A percentile compares a stretch with the other conserved stretches of the same genome.
Evolutionary conservation across 2,329 filamentous ascomycete species (phyloP).

Genomic region (Endothia cerciana): DNA sequence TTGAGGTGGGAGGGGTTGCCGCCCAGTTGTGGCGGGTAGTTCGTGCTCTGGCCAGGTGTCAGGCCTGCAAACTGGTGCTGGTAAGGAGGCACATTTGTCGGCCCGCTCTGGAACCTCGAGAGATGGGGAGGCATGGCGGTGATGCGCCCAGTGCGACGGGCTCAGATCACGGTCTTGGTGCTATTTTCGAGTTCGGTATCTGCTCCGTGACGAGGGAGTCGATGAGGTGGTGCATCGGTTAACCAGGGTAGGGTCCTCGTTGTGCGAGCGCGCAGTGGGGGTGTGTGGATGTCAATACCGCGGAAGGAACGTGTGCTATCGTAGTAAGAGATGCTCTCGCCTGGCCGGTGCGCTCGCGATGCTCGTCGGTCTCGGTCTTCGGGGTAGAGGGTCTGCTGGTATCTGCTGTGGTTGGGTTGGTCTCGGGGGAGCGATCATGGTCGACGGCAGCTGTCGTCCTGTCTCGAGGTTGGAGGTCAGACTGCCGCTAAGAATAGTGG

Average conservation of each 20-base stretch:
- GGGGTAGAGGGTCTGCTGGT: not conserved
- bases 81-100: conserved; percentile 49
- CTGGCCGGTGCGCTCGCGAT: conserved; percentile 2
- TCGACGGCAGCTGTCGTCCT: conserved; percentile 6
- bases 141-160: conserved; percentile 29
- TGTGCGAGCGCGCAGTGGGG: conserved; percentile 7
- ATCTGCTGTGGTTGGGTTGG: not conserved
- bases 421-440: not conserved
- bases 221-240: conserved; percentile 27
- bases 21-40: conserved; percentile 58
- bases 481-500: conserved; percentile 18
- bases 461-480: conserved; percentile 18
- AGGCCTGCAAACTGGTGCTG: conserved; percentile 60
- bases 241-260: conserved; percentile 19
- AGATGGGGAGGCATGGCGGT: conserved; percentile 48
- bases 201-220: conserved; percentile 26
- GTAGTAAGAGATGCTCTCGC: not conserved
- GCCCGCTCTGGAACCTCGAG: conserved; percentile 52
- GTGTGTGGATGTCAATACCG: not conserved
- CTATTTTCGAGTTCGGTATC: conserved; percentile 26
- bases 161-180: conserved; percentile 18
- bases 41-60: conserved; percentile 51
- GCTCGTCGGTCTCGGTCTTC: not conserved
- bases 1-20: conserved; percentile 73
- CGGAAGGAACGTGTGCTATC: not conserved